Percentiles rank a stretch among this genome's conserved stretches.
Conservation (phyloP, 2,329 filamentous ascomycete genomes). For the Colletotrichum orchidophilum region DNA sequence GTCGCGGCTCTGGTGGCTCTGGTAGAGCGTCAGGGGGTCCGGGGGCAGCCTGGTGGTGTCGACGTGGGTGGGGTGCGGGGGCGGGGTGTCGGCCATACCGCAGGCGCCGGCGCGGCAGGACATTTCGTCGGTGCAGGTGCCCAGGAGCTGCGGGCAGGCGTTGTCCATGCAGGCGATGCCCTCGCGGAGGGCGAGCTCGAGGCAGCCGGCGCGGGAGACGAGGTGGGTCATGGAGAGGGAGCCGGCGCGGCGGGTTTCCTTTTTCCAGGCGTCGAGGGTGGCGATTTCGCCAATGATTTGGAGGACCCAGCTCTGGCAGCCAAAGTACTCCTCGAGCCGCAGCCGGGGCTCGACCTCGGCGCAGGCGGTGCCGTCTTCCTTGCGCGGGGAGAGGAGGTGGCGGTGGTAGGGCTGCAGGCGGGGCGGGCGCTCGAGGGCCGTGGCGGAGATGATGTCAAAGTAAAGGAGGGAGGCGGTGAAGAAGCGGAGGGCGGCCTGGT, state of each 20-base stretch:
- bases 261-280: constrained; percentile 65
- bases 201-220: constrained; percentile 40
- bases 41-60: constrained; percentile 24
- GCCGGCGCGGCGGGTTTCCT: constrained; percentile 51
- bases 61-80: constrained; percentile 36
- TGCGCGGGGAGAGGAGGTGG: constrained; percentile 47
- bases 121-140: background rate
- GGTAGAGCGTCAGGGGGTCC: constrained; percentile 28
- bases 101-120: background rate
- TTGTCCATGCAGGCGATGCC: constrained; percentile 36
- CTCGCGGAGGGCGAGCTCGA: constrained; percentile 31
- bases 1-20: constrained; percentile 8
- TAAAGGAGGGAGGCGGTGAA: constrained; percentile 57
- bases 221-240: constrained; percentile 57
- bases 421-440: constrained; percentile 53
- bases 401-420: constrained; percentile 53
- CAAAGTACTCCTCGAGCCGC: constrained; percentile 50
- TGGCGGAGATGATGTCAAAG: constrained; percentile 60
- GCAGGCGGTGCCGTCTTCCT: constrained; percentile 29
- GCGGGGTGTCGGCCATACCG: constrained; percentile 28
- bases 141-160: constrained; percentile 33
- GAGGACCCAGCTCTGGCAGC: constrained; percentile 62
- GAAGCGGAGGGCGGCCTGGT: constrained; percentile 58
- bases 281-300: constrained; percentile 64
- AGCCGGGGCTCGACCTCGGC: constrained; percentile 38